phyloP scores from a whole-genome alignment of 2,329 filamentous ascomycete species.

The Fonsecaea pedrosoi region DNA sequence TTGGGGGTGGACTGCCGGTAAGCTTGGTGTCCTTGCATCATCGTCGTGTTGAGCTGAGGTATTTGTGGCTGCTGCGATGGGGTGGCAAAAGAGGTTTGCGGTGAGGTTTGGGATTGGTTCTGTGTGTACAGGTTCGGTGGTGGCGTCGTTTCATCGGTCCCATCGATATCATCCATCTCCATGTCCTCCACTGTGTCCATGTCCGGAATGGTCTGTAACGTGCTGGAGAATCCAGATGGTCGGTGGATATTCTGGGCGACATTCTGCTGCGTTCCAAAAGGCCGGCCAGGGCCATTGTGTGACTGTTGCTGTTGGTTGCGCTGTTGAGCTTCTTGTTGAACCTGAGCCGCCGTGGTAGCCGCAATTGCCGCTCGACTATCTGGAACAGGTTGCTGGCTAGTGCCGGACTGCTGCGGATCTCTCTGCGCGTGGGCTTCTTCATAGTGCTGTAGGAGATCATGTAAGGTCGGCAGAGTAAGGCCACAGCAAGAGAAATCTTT shows the following conservation, averaged over 20 bases:
- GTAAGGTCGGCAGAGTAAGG: slow-evolving; percentile 84
- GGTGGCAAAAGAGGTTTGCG: slow-evolving; percentile 66
- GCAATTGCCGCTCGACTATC: slow-evolving; percentile 60
- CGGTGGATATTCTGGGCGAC: slow-evolving; percentile 36
- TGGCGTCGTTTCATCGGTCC: slow-evolving; percentile 44
- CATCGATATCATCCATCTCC: slow-evolving; percentile 86
- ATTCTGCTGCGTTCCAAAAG: slow-evolving; percentile 38
- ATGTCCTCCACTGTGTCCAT: slow-evolving; percentile 72
- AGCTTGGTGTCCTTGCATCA: slow-evolving; percentile 76
- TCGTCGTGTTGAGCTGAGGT: slow-evolving; percentile 80
- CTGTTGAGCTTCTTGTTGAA: slow-evolving; percentile 59
- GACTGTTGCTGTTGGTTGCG: slow-evolving; percentile 44
- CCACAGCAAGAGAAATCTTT: slow-evolving; percentile 96
- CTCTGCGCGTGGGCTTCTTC: slow-evolving; percentile 89
- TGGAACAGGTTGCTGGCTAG: slow-evolving; percentile 52
- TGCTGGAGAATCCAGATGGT: slow-evolving; percentile 38
- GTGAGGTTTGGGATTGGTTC: slow-evolving; percentile 71
- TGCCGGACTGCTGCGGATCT: slow-evolving; percentile 58
- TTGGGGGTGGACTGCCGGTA: slow-evolving; percentile 84
- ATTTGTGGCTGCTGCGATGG: slow-evolving; percentile 57
- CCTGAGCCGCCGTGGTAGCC: slow-evolving; percentile 50
- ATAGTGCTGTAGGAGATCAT: slow-evolving; percentile 95
- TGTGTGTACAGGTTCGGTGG: slow-evolving; percentile 54
- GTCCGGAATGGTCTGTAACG: slow-evolving; percentile 45
- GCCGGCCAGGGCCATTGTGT: slow-evolving; percentile 39